Evolutionary conservation across 192 early-diverging fungal species (phyloP).

Genomic region (Martensiomyces pterosporus): DNA sequence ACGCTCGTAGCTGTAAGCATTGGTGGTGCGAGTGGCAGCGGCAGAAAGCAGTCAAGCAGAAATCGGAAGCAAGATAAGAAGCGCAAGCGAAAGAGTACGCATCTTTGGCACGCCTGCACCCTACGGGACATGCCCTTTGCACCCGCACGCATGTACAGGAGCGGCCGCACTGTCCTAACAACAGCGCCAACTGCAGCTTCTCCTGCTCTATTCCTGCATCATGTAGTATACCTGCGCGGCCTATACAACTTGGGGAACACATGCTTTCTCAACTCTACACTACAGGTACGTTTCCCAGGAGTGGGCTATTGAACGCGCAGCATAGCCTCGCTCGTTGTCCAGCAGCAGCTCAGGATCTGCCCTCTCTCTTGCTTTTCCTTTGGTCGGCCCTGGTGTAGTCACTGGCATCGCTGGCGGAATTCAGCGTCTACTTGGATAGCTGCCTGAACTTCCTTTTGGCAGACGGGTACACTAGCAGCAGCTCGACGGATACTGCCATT

Average conservation of each 20-base stretch:
- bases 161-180: too few relatives aligned
- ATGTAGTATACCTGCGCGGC: conserved; percentile 57
- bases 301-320: too few relatives aligned
- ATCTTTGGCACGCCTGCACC: too few relatives aligned
- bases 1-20: conserved; percentile 18
- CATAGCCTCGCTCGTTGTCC: too few relatives aligned
- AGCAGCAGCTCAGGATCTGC: too few relatives aligned
- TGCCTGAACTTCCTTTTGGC: conserved; percentile 10
- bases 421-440: conserved; percentile 38
- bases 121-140: too few relatives aligned
- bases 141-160: too few relatives aligned
- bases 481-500: conserved; percentile 27
- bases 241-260: conserved; percentile 82
- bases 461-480: not conserved
- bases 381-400: conserved; percentile 20
- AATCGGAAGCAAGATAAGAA: conserved; percentile 10
- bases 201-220: too few relatives aligned
- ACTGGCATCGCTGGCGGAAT: conserved; percentile 27
- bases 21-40: not conserved
- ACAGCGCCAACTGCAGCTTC: too few relatives aligned
- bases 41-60: conserved; percentile 2
- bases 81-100: conserved; percentile 11
- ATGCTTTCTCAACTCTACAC: conserved; percentile 81
- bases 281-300: conserved; percentile 73
- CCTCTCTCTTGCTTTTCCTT: too few relatives aligned